A percentile compares a stretch with the other conserved stretches of the same genome.
Evolutionary conservation across 2,329 filamentous ascomycete species (phyloP).

Genomic region (Cladosporium velox): DNA sequence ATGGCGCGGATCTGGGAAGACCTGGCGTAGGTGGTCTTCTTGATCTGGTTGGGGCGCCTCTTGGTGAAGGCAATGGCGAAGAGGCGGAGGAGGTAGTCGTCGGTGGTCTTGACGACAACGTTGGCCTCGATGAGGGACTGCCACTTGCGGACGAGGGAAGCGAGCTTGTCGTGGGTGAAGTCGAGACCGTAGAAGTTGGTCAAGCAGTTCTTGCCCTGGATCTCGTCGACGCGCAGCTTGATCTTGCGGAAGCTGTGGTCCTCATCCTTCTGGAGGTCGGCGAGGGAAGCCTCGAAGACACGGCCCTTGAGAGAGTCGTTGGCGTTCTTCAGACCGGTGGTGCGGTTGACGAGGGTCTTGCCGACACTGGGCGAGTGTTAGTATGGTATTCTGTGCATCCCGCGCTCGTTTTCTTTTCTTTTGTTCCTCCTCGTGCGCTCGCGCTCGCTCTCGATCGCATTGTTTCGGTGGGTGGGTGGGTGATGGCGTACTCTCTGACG

Average conservation of each 20-base stretch:
- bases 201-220: conserved; percentile 99
- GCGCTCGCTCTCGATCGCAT: conserved; percentile 16
- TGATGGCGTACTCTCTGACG: conserved; percentile 81
- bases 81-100: conserved; percentile 98
- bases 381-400: conserved; percentile 25
- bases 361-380: conserved; percentile 73
- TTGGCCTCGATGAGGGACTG: conserved; percentile 99
- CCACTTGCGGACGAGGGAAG: conserved; percentile 99
- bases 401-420: conserved; percentile 19
- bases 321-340: conserved; percentile 99
- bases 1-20: conserved; percentile 97
- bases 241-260: conserved; percentile 99
- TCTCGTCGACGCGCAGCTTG: conserved; percentile 97
- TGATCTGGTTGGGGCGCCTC: conserved; percentile 98
- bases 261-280: conserved; percentile 99
- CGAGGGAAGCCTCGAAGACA: conserved; percentile 97
- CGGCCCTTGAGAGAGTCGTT: conserved; percentile 99
- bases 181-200: conserved; percentile 99
- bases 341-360: conserved; percentile 99
- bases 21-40: conserved; percentile 99
- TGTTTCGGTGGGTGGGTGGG: conserved; percentile 20
- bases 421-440: conserved; percentile 2
- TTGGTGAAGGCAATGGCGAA: conserved; percentile 99
- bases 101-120: conserved; percentile 99
- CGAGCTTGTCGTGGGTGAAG: conserved; percentile 99